These are phyloP conservation scores for Epichloe typhina DNA, from an alignment of 2,329 filamentous ascomycete genomes.

Conservation along the genomic window DNA sequence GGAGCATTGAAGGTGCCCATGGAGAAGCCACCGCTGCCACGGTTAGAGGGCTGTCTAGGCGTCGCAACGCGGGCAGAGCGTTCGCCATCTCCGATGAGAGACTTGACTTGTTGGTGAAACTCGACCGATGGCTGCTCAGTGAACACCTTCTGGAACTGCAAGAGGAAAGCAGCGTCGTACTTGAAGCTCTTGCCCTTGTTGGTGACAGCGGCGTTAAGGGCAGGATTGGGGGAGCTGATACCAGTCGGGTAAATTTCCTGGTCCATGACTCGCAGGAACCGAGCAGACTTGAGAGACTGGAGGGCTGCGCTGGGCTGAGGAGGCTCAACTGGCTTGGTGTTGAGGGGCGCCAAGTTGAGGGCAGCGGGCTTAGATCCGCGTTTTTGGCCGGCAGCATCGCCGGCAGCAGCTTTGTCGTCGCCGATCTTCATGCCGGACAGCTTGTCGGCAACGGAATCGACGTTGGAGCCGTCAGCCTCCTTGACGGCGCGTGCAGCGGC, in stretches of 20 bases:
- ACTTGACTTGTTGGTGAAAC: slow-evolving; percentile 85
- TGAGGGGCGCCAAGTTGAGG: slow-evolving; percentile 73
- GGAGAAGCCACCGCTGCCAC: slow-evolving; percentile 34
- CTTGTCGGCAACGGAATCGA: slow-evolving; percentile 32
- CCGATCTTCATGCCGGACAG: slow-evolving; percentile 37
- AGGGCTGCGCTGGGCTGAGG: slow-evolving; percentile 88
- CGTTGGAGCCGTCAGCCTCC: slow-evolving; percentile 23
- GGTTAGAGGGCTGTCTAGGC: slow-evolving; percentile 40
- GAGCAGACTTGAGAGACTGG: slow-evolving; percentile 82
- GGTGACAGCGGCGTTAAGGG: slow-evolving; percentile 66
- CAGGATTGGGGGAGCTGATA: slow-evolving; percentile 81
- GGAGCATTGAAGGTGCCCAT: slow-evolving; percentile 60
- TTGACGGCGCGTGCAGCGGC: slow-evolving; percentile 27
- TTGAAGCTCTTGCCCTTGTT: slow-evolving; percentile 78
- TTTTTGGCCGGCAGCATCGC: slow-evolving; percentile 39
- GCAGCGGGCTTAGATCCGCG: slow-evolving; percentile 63
- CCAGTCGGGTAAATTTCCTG: slow-evolving; percentile 71
- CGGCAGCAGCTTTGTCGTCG: slow-evolving; percentile 29
- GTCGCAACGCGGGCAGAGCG: slow-evolving; percentile 48
- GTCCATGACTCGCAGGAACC: slow-evolving; percentile 70
- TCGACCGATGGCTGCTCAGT: slow-evolving; percentile 92
- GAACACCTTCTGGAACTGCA: slow-evolving; percentile 93
- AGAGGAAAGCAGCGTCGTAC: slow-evolving; percentile 88
- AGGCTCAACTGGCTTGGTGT: slow-evolving; percentile 75
- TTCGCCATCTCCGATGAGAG: slow-evolving; percentile 63